These are phyloP conservation scores for Hanseniaspora sp. DNA, from an alignment of 1,139 yeast genomes.

Conservation along the genomic window DNA sequence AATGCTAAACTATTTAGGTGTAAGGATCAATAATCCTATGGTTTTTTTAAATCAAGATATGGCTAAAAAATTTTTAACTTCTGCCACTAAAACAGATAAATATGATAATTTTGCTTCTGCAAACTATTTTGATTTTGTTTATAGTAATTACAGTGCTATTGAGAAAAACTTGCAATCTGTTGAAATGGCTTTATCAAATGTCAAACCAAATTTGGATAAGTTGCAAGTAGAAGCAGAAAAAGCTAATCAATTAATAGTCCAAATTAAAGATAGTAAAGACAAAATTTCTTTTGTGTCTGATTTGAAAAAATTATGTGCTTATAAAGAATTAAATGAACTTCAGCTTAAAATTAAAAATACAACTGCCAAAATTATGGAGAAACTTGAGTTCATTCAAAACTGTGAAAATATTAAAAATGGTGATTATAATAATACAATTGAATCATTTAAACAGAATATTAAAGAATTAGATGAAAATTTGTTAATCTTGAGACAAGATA, in stretches of 20 bases:
- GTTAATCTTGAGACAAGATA: not conserved
- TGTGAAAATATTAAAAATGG: not conserved
- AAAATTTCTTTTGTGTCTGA: slow-evolving; percentile 6
- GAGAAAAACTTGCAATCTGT: slow-evolving; percentile 40
- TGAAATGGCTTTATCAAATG: slow-evolving; percentile 23
- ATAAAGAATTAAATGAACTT: slow-evolving; percentile 35
- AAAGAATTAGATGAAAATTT: slow-evolving; percentile 1
- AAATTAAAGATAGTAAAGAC: slow-evolving; percentile 8
- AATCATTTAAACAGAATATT: not conserved
- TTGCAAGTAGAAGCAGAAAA: slow-evolving; percentile 8
- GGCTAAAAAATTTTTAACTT: slow-evolving; percentile 79
- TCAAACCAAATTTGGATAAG: slow-evolving; percentile 24
- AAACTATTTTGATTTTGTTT: slow-evolving; percentile 50
- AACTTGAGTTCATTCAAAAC: not conserved
- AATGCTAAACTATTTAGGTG: slow-evolving; percentile 58
- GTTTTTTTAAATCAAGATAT: slow-evolving; percentile 88
- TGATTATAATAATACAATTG: not conserved
- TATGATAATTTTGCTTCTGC: slow-evolving; percentile 57
- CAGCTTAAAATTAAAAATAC: slow-evolving; percentile 26
- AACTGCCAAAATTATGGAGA: not conserved
- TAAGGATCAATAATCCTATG: slow-evolving; percentile 83
- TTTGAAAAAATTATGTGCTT: slow-evolving; percentile 12
- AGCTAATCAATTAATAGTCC: not conserved
- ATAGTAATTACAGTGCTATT: slow-evolving; percentile 37
- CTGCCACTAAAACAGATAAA: slow-evolving; percentile 58